Base-by-base conservation (phyloP, 2,329 filamentous ascomycete genomes). In the Fusarium newnesense region DNA sequence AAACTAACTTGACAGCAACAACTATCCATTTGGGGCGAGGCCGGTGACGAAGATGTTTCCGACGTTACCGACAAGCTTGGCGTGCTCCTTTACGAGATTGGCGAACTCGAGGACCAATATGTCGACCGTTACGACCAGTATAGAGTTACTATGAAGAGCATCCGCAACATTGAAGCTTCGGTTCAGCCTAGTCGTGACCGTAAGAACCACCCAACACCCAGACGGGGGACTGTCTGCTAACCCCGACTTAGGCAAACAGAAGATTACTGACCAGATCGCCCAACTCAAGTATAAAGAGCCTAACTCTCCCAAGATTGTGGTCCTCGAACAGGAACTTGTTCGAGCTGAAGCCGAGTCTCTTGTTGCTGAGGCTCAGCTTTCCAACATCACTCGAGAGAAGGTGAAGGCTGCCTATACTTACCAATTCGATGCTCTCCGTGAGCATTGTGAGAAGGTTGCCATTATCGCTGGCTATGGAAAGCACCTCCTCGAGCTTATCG, bases 211-310 rank as follows among this genome's bases (percentile, higher is more conserved):
- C 30, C 18, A 46, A 32, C 19, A 18, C 19, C 13, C 12, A 19
- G 4, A 34, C 15, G 34, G 13, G 21, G 44, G 36, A 37, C 32
- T 39, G 34, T 21, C 15, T 52, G 54, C 67, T 76, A 30, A 76
- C 61, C 13, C 19, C 9, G 4, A 21, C 24, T 63, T 76, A 97
- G 94, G 94, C 84, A 99, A 99, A 87, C 96, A 98, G 84, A 99
- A 98, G 86, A 98, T 99, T 80, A 97, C 94, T 79, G 96, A 99
- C 82, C 94, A 98, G 82, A 99, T 99, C 78, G 96, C 96, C 57
- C 96, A 98, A 84, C 90, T 99, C 79, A 99, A 99, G 85, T 99
- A 98, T 91, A 99, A 99, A 87, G 96, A 99, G 84, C 96, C 96
- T 76, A 97, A 97, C 87, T 98, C 95, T 40, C 95, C 96, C 73